These are phyloP conservation scores for Botrytis cinerea DNA, from an alignment of 2,329 filamentous ascomycete genomes.

Conservation along the genomic window DNA sequence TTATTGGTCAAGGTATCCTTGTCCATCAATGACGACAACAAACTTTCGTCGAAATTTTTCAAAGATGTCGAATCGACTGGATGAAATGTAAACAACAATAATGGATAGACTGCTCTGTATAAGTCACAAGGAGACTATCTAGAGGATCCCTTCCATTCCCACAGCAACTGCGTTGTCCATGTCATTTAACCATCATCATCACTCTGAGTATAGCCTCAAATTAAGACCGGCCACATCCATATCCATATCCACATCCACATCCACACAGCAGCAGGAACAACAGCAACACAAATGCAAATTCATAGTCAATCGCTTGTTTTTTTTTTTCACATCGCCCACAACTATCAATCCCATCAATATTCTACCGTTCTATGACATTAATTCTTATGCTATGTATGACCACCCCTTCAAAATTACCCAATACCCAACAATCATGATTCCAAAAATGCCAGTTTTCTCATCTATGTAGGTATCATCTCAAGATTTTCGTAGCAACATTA, in stretches of 20 bases:
- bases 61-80: neutral
- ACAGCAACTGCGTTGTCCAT: neutral
- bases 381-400: conserved; percentile 7
- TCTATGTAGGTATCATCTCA: conserved; percentile 16
- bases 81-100: neutral
- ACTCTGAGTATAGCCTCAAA: neutral
- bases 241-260: neutral
- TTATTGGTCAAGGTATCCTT: conserved; percentile 20
- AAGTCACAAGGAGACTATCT: neutral
- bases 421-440: conserved; percentile 11
- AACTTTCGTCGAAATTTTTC: conserved; percentile 3
- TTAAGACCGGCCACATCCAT: neutral
- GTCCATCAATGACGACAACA: conserved; percentile 17
- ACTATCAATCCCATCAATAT: neutral
- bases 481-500: conserved; percentile 8
- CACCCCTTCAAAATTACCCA: neutral
- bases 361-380: conserved; percentile 11
- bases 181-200: neutral
- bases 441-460: neutral
- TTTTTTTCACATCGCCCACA: neutral
- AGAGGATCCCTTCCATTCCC: neutral
- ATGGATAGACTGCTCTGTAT: neutral
- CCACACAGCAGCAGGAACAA: neutral
- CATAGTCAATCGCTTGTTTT: neutral
- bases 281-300: neutral